These are phyloP conservation scores for Exophiala aquamarina DNA, from an alignment of 2,329 filamentous ascomycete genomes.

Conservation along the genomic window DNA sequence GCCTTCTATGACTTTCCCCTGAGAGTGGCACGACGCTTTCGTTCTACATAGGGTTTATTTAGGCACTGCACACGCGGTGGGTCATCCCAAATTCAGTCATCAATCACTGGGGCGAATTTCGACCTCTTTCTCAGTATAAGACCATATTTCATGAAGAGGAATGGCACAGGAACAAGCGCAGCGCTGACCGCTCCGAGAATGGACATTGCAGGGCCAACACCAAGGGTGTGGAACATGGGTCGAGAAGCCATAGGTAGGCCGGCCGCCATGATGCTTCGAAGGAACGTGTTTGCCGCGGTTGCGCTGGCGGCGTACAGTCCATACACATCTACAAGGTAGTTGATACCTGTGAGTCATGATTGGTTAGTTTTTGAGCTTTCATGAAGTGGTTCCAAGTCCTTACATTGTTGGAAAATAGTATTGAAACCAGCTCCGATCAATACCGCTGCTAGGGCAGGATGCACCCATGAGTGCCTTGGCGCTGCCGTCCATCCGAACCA, in stretches of 20 bases:
- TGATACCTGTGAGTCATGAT: conserved; percentile 37
- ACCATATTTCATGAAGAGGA: conserved; percentile 47
- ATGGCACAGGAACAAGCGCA: conserved; percentile 43
- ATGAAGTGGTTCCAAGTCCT: not conserved
- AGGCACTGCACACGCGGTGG: not conserved
- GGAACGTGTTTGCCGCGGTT: conserved; percentile 44
- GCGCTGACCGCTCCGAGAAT: conserved; percentile 43
- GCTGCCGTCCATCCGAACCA: conserved; percentile 45
- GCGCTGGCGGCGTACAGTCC: conserved; percentile 42
- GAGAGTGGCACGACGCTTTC: no score
- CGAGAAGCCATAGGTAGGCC: conserved; percentile 37
- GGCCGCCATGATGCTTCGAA: conserved; percentile 40
- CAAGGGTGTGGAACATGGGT: conserved; percentile 43
- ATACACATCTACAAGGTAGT: conserved; percentile 46
- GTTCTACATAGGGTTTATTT: not conserved
- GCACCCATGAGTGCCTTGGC: conserved; percentile 34
- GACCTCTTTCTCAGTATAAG: conserved; percentile 41
- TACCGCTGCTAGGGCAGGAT: conserved; percentile 34
- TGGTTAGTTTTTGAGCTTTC: not conserved
- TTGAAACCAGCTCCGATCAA: conserved; percentile 47
- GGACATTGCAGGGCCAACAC: conserved; percentile 43
- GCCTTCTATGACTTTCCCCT: no score
- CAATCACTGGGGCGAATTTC: conserved; percentile 42
- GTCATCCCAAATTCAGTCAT: conserved; percentile 1
- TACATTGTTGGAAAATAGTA: conserved; percentile 44